Percentiles rank a stretch among this genome's conserved stretches.
These are phyloP conservation scores for Pogostemon cablin DNA, from an alignment of 257 asterid genomes.

Conservation along the genomic window DNA sequence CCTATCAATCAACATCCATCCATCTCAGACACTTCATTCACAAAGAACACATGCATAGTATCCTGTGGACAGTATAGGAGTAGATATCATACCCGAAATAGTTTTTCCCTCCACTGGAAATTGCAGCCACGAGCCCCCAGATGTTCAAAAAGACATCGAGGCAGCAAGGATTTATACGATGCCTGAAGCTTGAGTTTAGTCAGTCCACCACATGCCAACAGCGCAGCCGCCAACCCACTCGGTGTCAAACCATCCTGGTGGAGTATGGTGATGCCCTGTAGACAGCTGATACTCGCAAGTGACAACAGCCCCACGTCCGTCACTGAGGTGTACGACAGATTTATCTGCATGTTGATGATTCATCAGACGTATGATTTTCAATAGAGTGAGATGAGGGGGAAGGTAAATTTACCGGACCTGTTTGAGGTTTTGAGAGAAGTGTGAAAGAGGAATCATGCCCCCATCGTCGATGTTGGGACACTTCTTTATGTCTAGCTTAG, in stretches of 20 bases:
- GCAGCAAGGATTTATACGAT: conserved; percentile 58
- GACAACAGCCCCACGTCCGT: conserved; percentile 78
- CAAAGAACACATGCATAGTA: background rate
- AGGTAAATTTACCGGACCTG: conserved; percentile 48
- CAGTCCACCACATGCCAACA: conserved; percentile 76
- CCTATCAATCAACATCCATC: conserved; percentile 42
- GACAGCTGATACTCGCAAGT: conserved; percentile 71
- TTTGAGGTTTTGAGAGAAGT: conserved; percentile 74
- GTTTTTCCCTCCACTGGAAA: conserved; percentile 73
- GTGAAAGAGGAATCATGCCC: conserved; percentile 79
- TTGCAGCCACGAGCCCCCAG: conserved; percentile 80
- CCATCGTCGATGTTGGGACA: conserved; percentile 67
- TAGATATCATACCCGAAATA: conserved; percentile 49
- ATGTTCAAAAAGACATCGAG: conserved; percentile 57
- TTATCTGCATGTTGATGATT: conserved; percentile 49
- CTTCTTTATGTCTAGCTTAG: conserved; percentile 71
- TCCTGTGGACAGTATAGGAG: background rate
- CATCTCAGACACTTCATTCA: background rate
- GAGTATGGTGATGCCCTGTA: conserved; percentile 70
- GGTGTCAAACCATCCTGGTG: conserved; percentile 67
- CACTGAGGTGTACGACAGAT: conserved; percentile 73
- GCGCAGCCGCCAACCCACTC: conserved; percentile 62
- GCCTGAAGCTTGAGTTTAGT: conserved; percentile 78
- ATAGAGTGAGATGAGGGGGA: background rate
- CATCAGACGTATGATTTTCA: background rate